These are phyloP conservation scores for Talaromyces sp. DNA, from an alignment of 2,329 filamentous ascomycete species.

Conservation along the genomic window DNA sequence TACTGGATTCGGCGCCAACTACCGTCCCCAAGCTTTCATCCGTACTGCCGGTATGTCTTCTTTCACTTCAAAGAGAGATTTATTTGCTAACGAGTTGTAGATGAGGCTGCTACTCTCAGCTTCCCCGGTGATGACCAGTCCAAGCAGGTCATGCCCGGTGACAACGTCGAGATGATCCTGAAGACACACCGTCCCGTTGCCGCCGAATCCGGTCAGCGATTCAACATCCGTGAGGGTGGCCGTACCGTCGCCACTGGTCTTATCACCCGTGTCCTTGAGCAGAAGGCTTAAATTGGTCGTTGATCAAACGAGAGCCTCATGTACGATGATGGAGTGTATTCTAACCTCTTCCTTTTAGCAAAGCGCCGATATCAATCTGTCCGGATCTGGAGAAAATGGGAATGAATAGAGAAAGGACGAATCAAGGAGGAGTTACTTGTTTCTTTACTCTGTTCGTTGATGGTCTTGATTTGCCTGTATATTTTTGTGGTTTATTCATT, in stretches of 20 bases:
- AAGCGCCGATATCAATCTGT: slow-evolving; percentile 33
- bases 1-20: slow-evolving; percentile 93
- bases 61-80: neutral
- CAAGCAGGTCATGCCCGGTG: slow-evolving; percentile 95
- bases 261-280: slow-evolving; percentile 66
- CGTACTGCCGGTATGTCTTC: slow-evolving; percentile 76
- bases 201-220: slow-evolving; percentile 86
- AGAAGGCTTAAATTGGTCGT: slow-evolving; percentile 11
- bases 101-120: slow-evolving; percentile 70
- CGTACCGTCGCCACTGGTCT: slow-evolving; percentile 82
- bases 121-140: slow-evolving; percentile 79
- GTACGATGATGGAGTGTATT: slow-evolving; percentile 15
- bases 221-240: slow-evolving; percentile 98
- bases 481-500: slow-evolving; percentile 4
- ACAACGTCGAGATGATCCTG: slow-evolving; percentile 97
- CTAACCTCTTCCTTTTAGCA: slow-evolving; percentile 23
- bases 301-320: neutral
- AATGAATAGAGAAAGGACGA: slow-evolving; percentile 23
- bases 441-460: neutral
- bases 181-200: slow-evolving; percentile 82
- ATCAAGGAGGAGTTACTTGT: slow-evolving; percentile 22
- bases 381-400: slow-evolving; percentile 9
- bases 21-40: slow-evolving; percentile 94
- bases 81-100: slow-evolving; percentile 30
- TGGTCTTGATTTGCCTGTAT: slow-evolving; percentile 2